Conservation (phyloP, 352 stramenopile genomes). For the Phytopythium litorale region DNA sequence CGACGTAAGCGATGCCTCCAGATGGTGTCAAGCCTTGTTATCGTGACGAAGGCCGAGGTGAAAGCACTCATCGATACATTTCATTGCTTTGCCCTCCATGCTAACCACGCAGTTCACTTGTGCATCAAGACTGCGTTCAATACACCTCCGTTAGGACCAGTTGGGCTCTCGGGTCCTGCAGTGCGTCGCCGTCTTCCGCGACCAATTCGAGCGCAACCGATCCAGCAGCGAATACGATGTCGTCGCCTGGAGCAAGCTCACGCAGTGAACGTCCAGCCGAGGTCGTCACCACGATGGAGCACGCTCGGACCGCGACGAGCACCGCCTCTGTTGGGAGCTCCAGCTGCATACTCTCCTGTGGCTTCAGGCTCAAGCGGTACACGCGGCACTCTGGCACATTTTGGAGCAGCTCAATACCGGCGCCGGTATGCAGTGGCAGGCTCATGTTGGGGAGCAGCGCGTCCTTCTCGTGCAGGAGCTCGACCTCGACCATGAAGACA, state of each 20-base stretch:
- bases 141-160: constrained; percentile 26
- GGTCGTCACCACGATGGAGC: constrained; percentile 9
- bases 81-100: no score
- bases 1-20: background rate
- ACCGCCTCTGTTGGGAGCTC: constrained; percentile 29
- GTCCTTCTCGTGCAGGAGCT: constrained; percentile 38
- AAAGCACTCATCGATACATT: no score
- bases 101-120: no score
- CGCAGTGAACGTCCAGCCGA: constrained; percentile 4
- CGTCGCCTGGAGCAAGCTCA: constrained; percentile 18
- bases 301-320: constrained; percentile 19
- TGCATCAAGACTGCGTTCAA: background rate
- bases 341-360: constrained; percentile 18
- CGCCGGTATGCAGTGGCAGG: constrained; percentile 18
- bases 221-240: constrained; percentile 13
- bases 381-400: constrained; percentile 39
- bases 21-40: background rate
- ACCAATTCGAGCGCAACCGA: background rate
- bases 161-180: constrained; percentile 12
- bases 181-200: constrained; percentile 1
- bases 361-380: constrained; percentile 34
- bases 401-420: constrained; percentile 26
- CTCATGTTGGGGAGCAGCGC: constrained; percentile 17
- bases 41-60: background rate
- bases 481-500: constrained; percentile 48